Conservation (phyloP, 192 early-diverging fungal species). For the Coemansia sp. region DNA sequence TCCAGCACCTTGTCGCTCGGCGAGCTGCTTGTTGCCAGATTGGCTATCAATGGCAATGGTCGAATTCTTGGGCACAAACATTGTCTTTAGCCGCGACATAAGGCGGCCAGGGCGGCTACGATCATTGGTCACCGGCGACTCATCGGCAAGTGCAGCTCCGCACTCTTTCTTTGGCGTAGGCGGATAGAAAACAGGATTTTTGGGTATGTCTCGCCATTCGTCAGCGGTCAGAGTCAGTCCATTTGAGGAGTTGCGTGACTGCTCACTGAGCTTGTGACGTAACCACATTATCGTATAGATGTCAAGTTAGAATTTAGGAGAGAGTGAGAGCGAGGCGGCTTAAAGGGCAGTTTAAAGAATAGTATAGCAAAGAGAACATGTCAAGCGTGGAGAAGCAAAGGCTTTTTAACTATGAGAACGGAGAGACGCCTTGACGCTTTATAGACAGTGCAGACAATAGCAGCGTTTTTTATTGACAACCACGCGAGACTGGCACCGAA, state of each 20-base stretch:
- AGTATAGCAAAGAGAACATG: not conserved
- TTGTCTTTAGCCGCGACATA: slow-evolving; percentile 31
- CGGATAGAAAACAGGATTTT: slow-evolving; percentile 52
- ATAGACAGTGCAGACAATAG: not conserved
- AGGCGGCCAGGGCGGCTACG: slow-evolving; percentile 20
- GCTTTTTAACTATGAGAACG: not conserved
- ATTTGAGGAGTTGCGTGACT: not conserved
- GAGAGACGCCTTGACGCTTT: not conserved
- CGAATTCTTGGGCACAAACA: slow-evolving; percentile 24
- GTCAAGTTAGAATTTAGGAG: not conserved
- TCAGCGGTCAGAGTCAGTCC: not conserved
- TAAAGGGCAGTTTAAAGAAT: not conserved
- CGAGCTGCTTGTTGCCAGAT: not conserved
- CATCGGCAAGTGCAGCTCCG: not conserved
- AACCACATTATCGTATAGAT: slow-evolving; percentile 21
- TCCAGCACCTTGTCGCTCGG: not conserved
- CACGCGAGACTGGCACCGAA: not conserved
- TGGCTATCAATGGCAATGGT: not conserved
- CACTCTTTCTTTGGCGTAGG: slow-evolving; percentile 20
- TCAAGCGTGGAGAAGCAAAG: not conserved
- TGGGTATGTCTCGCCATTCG: slow-evolving; percentile 18
- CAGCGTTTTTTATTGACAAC: not conserved
- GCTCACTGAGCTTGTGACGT: slow-evolving; percentile 7
- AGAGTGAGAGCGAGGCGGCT: not conserved
- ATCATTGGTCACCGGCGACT: not conserved